A percentile compares a stretch with the other conserved stretches of the same genome.
Evolutionary conservation across 768 basidiomycete species (phyloP).

Genomic region (Pisolithus tinctorius): DNA sequence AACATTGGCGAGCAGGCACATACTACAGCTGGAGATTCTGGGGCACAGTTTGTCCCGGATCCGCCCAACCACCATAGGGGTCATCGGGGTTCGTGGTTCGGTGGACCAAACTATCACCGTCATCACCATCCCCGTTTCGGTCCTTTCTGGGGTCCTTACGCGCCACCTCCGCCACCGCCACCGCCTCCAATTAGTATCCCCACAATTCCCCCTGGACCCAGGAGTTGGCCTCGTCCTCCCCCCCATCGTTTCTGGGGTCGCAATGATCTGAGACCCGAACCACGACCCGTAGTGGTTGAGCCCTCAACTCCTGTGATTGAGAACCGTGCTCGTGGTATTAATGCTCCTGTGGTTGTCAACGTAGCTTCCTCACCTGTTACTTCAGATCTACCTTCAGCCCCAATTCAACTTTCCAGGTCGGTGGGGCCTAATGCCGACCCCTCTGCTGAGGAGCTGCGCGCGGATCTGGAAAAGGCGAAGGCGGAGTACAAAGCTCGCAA

Average conservation of each 20-base stretch:
- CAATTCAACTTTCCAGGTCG: background rate
- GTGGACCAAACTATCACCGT: conserved; percentile 5
- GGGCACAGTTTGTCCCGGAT: conserved; percentile 9
- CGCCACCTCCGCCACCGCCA: conserved; percentile 16
- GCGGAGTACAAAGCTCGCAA: conserved; percentile 62
- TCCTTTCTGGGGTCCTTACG: conserved; percentile 13
- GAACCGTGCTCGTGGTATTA: conserved; percentile 1
- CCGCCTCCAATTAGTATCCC: background rate
- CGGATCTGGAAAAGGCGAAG: conserved; percentile 60
- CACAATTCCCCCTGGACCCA: background rate
- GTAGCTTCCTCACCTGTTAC: background rate
- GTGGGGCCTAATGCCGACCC: conserved; percentile 1
- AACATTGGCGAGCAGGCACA: background rate
- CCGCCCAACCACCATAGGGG: conserved; percentile 12
- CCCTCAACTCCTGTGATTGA: conserved; percentile 14
- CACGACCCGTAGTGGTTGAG: conserved; percentile 10
- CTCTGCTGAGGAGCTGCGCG: conserved; percentile 22
- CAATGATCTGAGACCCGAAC: conserved; percentile 3
- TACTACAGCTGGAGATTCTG: background rate
- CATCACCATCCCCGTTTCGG: background rate
- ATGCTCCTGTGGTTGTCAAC: conserved; percentile 2
- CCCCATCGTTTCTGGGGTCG: conserved; percentile 16
- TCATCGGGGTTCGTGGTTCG: conserved; percentile 23
- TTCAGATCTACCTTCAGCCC: background rate
- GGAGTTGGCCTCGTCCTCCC: conserved; percentile 21